These are phyloP conservation scores for Cladorrhinum sp. DNA, from an alignment of 2,329 filamentous ascomycete genomes.

Conservation along the genomic window DNA sequence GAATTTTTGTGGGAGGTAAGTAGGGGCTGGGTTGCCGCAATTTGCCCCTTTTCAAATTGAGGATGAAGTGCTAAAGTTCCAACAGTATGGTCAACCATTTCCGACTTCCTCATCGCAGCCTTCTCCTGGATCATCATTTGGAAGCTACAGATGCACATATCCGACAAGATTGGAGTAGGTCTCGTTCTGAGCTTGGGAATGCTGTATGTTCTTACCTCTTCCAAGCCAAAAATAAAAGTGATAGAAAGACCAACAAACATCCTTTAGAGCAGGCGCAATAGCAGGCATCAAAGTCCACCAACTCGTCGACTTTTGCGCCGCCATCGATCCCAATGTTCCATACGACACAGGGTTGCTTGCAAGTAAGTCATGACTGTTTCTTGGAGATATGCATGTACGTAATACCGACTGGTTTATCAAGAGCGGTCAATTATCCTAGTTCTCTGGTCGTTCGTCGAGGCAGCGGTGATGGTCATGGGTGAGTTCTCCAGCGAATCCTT, in stretches of 20 bases:
- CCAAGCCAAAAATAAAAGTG: not conserved
- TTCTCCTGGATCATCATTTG: conserved; percentile 11
- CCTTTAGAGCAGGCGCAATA: conserved; percentile 2
- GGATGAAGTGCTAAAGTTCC: not conserved
- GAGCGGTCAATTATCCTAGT: conserved; percentile 9
- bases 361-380: not conserved
- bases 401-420: not conserved
- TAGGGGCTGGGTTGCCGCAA: not conserved
- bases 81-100: conserved; percentile 7
- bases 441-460: conserved; percentile 11
- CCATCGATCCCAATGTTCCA: not conserved
- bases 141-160: not conserved
- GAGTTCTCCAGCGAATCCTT: no score
- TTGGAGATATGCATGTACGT: not conserved
- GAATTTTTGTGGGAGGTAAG: conserved; percentile 3
- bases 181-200: conserved; percentile 6
- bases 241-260: not conserved
- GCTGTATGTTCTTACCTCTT: not conserved
- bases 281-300: conserved; percentile 8
- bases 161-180: not conserved
- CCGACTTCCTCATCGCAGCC: conserved; percentile 7
- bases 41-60: not conserved
- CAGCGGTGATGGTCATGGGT: conserved; percentile 8
- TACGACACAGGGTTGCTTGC: not conserved
- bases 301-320: conserved; percentile 1